These are phyloP conservation scores for Domatiomyces catenatus DNA, from an alignment of 2,329 filamentous ascomycete genomes.

Conservation along the genomic window DNA sequence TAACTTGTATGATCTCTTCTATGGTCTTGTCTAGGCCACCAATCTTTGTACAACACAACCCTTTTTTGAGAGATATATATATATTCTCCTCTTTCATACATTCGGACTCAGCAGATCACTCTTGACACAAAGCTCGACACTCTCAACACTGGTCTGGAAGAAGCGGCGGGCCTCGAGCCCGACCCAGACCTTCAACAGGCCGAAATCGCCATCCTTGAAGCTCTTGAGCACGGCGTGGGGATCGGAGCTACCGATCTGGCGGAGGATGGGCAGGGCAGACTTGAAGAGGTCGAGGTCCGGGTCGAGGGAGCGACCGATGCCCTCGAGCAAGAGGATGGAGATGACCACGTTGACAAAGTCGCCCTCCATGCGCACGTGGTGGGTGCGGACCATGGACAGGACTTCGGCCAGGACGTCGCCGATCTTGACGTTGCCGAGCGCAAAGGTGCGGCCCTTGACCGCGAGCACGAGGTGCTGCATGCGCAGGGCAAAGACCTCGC, in stretches of 20 bases:
- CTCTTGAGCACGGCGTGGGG: slow-evolving; percentile 48
- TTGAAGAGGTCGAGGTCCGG: slow-evolving; percentile 76
- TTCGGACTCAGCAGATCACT: slow-evolving; percentile 81
- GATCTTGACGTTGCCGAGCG: slow-evolving; percentile 86
- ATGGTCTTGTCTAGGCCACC: too few species aligned
- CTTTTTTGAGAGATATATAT: too few species aligned
- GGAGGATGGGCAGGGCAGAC: slow-evolving; percentile 73
- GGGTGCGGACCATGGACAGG: slow-evolving; percentile 72
- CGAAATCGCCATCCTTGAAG: slow-evolving; percentile 57
- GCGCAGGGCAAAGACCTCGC: slow-evolving; percentile 80
- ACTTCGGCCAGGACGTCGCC: slow-evolving; percentile 89
- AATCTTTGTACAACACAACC: background rate
- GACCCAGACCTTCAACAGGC: slow-evolving; percentile 81
- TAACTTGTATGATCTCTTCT: too few species aligned
- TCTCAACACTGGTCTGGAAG: slow-evolving; percentile 77
- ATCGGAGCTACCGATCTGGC: slow-evolving; percentile 63
- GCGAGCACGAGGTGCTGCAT: slow-evolving; percentile 93
- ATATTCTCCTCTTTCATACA: slow-evolving; percentile 38
- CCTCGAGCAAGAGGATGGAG: slow-evolving; percentile 81
- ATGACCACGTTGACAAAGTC: slow-evolving; percentile 98
- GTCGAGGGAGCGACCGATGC: slow-evolving; percentile 76
- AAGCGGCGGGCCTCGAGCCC: slow-evolving; percentile 79
- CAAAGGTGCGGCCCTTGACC: slow-evolving; percentile 81
- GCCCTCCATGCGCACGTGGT: slow-evolving; percentile 88
- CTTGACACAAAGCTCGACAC: slow-evolving; percentile 78